Evolutionary conservation across 2,329 filamentous ascomycete species (phyloP).

Genomic region (Paramyrothecium roridum): DNA sequence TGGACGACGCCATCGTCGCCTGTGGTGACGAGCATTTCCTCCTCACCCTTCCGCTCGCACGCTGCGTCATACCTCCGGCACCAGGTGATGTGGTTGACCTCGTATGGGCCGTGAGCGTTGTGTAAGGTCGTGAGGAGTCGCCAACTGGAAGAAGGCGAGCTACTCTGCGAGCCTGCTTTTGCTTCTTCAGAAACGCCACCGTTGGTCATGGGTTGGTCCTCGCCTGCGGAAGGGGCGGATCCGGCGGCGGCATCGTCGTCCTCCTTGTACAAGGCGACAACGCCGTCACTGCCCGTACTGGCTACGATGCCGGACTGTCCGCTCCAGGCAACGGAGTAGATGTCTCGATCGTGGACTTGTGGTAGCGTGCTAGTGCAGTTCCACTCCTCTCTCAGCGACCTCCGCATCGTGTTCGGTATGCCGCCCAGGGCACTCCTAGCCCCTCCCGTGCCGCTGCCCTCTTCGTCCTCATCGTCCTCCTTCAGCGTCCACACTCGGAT

Average conservation of each 20-base stretch:
- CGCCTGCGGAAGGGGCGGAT: conserved; percentile 16
- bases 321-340: conserved; percentile 88
- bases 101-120: conserved; percentile 84
- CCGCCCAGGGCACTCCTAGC: conserved; percentile 47
- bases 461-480: conserved; percentile 47
- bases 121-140: conserved; percentile 63
- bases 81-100: conserved; percentile 92
- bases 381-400: conserved; percentile 79
- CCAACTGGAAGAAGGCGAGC: conserved; percentile 51
- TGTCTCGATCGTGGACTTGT: conserved; percentile 69
- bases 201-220: conserved; percentile 24
- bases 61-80: conserved; percentile 71
- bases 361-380: conserved; percentile 74
- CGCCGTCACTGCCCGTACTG: conserved; percentile 86
- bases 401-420: conserved; percentile 88
- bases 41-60: conserved; percentile 49
- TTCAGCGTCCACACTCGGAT: conserved; percentile 76
- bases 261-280: conserved; percentile 77
- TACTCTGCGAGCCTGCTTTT: conserved; percentile 6
- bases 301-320: conserved; percentile 71
- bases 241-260: conserved; percentile 14
- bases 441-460: conserved; percentile 23
- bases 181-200: conserved; percentile 3
- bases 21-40: conserved; percentile 87
- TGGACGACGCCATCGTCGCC: conserved; percentile 89